phyloP scores from a whole-genome alignment of 2,329 filamentous ascomycete species.

The Ophiocordyceps camponoti-rufipedis region DNA sequence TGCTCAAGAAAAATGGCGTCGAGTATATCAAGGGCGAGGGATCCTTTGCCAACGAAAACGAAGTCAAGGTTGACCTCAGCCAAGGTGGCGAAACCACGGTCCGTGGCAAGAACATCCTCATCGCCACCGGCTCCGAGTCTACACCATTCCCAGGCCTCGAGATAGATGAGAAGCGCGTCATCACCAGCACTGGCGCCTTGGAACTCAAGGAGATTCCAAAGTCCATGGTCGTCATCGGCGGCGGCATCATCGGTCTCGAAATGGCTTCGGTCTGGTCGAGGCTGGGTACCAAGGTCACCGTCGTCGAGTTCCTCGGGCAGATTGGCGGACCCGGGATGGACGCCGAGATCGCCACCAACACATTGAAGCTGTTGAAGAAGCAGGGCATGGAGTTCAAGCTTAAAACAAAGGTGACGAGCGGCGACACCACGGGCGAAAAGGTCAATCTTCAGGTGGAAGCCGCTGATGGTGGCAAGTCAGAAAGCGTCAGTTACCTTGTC shows the following conservation, averaged over 20 bases:
- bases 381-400: constrained; percentile 98
- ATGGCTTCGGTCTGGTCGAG: constrained; percentile 98
- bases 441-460: constrained; percentile 76
- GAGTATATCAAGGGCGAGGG: constrained; percentile 94
- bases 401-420: constrained; percentile 81
- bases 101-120: constrained; percentile 90
- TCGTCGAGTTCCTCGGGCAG: constrained; percentile 90
- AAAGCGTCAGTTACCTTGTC: constrained; percentile 44
- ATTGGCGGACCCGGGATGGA: constrained; percentile 99
- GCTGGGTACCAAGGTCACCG: constrained; percentile 83
- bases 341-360: constrained; percentile 71
- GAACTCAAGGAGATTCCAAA: constrained; percentile 79
- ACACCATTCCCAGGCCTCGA: constrained; percentile 92
- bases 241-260: constrained; percentile 95
- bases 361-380: constrained; percentile 86
- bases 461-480: constrained; percentile 89
- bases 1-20: constrained; percentile 98
- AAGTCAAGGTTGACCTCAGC: constrained; percentile 73
- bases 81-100: constrained; percentile 84
- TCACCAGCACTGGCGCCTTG: constrained; percentile 91
- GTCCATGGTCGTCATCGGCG: constrained; percentile 93
- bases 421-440: constrained; percentile 60
- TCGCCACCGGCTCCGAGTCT: constrained; percentile 87
- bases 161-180: constrained; percentile 93
- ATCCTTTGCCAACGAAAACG: constrained; percentile 74